These are phyloP conservation scores for Pleurotus platypus DNA, from an alignment of 768 basidiomycete species.

Conservation along the genomic window DNA sequence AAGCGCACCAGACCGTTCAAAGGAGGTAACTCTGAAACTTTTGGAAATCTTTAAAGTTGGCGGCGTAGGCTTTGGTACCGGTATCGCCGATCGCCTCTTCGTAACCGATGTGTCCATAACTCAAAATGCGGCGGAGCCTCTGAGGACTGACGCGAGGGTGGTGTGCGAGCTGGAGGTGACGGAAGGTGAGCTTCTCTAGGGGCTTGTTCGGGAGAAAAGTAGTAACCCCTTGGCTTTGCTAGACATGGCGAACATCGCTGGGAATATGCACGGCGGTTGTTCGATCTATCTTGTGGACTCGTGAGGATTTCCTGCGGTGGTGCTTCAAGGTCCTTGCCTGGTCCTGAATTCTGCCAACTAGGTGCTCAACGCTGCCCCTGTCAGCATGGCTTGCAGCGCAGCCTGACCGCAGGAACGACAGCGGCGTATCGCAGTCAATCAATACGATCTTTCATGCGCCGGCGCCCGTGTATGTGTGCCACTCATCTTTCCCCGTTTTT, in stretches of 20 bases:
- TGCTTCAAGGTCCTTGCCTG: background rate
- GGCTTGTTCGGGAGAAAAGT: background rate
- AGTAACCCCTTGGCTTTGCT: background rate
- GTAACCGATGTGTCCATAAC: slow-evolving; percentile 12
- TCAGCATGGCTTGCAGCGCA: slow-evolving; percentile 31
- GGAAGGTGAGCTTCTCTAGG: background rate
- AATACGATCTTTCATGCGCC: slow-evolving; percentile 47
- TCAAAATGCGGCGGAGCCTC: background rate
- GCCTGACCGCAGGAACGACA: slow-evolving; percentile 34
- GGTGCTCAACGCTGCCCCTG: slow-evolving; percentile 41
- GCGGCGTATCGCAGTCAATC: slow-evolving; percentile 49
- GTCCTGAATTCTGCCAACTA: slow-evolving; percentile 12
- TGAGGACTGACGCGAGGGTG: background rate
- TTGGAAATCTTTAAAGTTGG: background rate
- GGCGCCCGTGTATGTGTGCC: slow-evolving; percentile 27
- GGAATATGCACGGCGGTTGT: slow-evolving; percentile 55
- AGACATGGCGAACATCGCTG: slow-evolving; percentile 56
- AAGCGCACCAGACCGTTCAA: background rate
- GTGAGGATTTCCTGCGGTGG: slow-evolving; percentile 25
- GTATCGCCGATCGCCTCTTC: background rate
- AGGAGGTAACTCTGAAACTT: background rate
- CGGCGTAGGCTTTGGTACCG: background rate
- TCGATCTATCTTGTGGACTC: slow-evolving; percentile 53
- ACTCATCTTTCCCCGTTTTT: slow-evolving; percentile 13
- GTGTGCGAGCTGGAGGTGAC: slow-evolving; percentile 3